phyloP scores from a whole-genome alignment of 1,284 basidiomycete species.

The Ganoderma sp. region DNA sequence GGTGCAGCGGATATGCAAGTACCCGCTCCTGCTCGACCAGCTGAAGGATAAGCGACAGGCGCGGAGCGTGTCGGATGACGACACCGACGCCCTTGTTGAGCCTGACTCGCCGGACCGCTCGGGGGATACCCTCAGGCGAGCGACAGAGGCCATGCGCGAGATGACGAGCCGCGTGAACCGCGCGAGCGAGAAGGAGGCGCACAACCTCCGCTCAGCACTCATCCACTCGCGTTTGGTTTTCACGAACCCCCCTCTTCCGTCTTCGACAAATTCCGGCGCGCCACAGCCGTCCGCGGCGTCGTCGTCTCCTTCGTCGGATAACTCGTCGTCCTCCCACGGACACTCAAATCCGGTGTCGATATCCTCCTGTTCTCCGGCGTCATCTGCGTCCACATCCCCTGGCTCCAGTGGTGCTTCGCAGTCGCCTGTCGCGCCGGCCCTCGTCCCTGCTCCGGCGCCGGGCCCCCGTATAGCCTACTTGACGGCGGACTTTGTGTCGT shows the following conservation, averaged over 20 bases:
- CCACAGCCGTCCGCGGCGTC: constrained; percentile 23
- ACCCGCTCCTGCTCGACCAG: constrained; percentile 85
- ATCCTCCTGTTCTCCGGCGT: constrained; percentile 20
- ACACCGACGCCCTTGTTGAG: background rate
- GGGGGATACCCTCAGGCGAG: constrained; percentile 35
- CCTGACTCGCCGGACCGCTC: background rate
- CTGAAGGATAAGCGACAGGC: constrained; percentile 52
- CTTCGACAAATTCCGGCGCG: constrained; percentile 13
- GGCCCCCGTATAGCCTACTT: constrained; percentile 32
- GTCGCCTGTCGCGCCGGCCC: background rate
- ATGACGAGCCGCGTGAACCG: constrained; percentile 61
- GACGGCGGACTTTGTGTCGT: constrained; percentile 63
- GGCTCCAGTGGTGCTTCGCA: constrained; percentile 5
- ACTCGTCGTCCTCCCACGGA: constrained; percentile 28
- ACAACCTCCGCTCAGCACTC: constrained; percentile 66
- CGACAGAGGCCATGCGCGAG: constrained; percentile 65
- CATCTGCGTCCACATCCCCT: constrained; percentile 14
- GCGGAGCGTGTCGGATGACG: constrained; percentile 35
- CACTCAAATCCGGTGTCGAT: constrained; percentile 12
- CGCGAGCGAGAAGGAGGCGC: constrained; percentile 58
- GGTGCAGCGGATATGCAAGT: constrained; percentile 89
- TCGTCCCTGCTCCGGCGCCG: constrained; percentile 12
- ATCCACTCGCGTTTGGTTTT: constrained; percentile 68
- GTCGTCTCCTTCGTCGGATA: constrained; percentile 23
- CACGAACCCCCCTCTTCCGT: constrained; percentile 19